These are phyloP conservation scores for Citrus maxima DNA, from an alignment of 345 rosid genomes.

Conservation along the genomic window DNA sequence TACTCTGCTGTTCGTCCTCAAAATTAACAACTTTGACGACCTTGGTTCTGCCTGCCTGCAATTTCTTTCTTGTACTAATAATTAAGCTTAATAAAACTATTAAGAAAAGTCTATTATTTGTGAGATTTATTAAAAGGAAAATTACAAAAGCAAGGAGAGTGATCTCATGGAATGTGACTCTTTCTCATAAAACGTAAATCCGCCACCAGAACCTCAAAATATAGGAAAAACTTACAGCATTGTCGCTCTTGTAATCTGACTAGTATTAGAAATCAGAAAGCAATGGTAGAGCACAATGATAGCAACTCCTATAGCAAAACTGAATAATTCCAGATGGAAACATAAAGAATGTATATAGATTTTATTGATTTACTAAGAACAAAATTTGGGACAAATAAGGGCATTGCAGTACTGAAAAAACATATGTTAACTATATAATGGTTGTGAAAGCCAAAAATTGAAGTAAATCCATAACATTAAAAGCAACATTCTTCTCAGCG, in stretches of 20 bases:
- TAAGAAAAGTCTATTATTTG: too few species aligned
- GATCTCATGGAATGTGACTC: too few species aligned
- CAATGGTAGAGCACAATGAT: too few species aligned
- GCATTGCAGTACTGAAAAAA: not conserved
- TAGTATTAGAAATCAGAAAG: too few species aligned
- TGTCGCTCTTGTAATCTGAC: not conserved
- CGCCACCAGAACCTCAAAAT: too few species aligned
- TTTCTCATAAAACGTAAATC: too few species aligned
- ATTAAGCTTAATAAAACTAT: too few species aligned
- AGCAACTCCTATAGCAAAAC: not conserved
- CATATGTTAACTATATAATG: not conserved
- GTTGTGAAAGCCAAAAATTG: not conserved
- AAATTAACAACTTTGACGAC: not conserved
- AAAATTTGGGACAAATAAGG: conserved; percentile 5
- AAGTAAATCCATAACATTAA: not conserved
- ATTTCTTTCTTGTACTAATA: too few species aligned
- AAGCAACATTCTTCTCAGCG: not conserved
- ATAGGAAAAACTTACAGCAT: not conserved
- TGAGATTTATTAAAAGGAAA: too few species aligned
- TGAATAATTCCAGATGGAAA: not conserved
- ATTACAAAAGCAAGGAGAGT: too few species aligned
- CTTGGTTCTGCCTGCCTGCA: too few species aligned
- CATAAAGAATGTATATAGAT: not conserved
- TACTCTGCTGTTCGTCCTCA: not conserved
- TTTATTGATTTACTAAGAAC: not conserved